Conservation (phyloP, 2,329 filamentous ascomycete species). For the Aspergillus sp. region DNA sequence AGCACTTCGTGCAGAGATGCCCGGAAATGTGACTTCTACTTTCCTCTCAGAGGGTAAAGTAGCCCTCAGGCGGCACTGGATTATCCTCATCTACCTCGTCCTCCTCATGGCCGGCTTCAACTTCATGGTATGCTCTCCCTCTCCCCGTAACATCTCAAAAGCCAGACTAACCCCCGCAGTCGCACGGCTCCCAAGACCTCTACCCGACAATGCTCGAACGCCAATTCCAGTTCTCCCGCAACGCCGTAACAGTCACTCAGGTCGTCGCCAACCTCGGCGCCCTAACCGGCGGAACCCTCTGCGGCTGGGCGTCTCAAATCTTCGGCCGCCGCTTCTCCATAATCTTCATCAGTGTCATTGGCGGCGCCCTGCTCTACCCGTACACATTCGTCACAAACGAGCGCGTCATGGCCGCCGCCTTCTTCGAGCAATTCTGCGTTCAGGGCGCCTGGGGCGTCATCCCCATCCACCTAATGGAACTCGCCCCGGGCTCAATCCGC, state of each 20-base stretch:
- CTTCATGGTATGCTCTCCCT: constrained; percentile 65
- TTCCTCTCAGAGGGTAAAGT: constrained; percentile 76
- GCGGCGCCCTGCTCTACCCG: constrained; percentile 80
- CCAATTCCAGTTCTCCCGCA: constrained; percentile 59
- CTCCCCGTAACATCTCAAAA: neutral
- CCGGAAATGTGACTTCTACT: constrained; percentile 64
- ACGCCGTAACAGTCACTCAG: constrained; percentile 70
- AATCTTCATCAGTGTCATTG: constrained; percentile 65
- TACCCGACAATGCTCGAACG: constrained; percentile 66
- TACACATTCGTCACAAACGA: constrained; percentile 62
- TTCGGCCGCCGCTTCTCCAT: constrained; percentile 72
- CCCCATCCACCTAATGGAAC: constrained; percentile 71
- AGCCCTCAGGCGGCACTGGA: constrained; percentile 78
- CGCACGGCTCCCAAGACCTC: constrained; percentile 72
- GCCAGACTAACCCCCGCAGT: constrained; percentile 40
- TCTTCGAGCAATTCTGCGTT: constrained; percentile 81
- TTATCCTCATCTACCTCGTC: constrained; percentile 78
- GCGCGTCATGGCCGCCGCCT: constrained; percentile 75
- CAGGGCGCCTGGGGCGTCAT: constrained; percentile 78
- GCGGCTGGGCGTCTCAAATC: constrained; percentile 71
- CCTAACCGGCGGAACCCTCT: constrained; percentile 67
- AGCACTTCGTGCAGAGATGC: constrained; percentile 61
- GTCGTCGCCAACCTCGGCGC: constrained; percentile 74
- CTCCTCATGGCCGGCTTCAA: constrained; percentile 90
- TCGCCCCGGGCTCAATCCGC: constrained; percentile 63